Evolutionary conservation across 371 early-diverging fungal genomes (phyloP), one percentile per base, ranked within the genome.

Genomic region (Apophysomyces elegans): DNA sequence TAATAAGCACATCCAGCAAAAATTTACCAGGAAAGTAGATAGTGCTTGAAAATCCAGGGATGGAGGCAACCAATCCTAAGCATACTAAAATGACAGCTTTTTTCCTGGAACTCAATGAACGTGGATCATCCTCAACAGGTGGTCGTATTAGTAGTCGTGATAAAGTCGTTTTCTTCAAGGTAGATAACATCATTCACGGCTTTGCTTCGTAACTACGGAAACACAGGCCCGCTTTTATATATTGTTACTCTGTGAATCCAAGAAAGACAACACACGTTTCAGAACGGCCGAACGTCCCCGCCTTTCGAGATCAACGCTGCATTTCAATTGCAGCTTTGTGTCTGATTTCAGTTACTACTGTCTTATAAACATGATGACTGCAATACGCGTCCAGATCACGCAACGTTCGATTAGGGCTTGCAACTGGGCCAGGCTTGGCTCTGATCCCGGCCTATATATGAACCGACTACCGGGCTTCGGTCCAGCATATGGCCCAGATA

Each of bases 61-160:
- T 65, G 38, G 62, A 41, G 39, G 75, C 70, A 61, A 67, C 64
- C 35, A 75, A 39, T n/a, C 56, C 67, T 9, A 70, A 36, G 32
- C 70, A 70, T 7, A 62, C 35, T n/a, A 76, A 18, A 35, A 76
- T 68, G 14, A 70, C 47, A 2, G 56, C 65, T 38, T 75, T 75
- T 18, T 44, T 41, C 37, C 54, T 16, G 9, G 63, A 44, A 9
- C 59, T 38, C n/a, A 67, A 58, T 13, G 68, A 16, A 14, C 73
- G 65, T 7, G 76, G 76, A 75, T 75, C 76, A 12, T 58, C 43
- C 38, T 75, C 73, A 2, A 75, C 72, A 37, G 70, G 66, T 4
- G 76, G 72, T 18, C 62, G 61, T 6, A 68, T 14, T 32, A 56
- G 47, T 38, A 74, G 45, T 38, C 74, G 63, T 35, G 68, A 64